Percentiles rank a stretch among this genome's conserved stretches.
These are phyloP conservation scores for Colletotrichum sp. DNA, from an alignment of 2,329 filamentous ascomycete genomes.

Conservation along the genomic window DNA sequence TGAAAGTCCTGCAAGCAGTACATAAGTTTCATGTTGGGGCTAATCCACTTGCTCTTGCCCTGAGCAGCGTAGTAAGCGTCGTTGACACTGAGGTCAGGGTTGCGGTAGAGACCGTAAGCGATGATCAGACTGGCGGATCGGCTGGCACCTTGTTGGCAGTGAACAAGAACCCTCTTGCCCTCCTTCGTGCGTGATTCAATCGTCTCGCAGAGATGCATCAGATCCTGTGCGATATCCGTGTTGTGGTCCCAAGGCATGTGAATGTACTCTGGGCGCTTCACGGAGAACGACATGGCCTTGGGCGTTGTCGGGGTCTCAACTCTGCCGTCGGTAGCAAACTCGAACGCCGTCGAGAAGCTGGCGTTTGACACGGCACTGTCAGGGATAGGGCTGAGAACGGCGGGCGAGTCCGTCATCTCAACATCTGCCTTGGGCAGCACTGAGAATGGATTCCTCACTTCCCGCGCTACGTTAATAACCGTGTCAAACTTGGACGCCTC, in stretches of 20 bases:
- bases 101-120: slow-evolving; percentile 82
- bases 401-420: slow-evolving; percentile 32
- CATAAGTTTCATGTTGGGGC: slow-evolving; percentile 90
- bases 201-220: slow-evolving; percentile 75
- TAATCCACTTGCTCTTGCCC: slow-evolving; percentile 84
- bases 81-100: slow-evolving; percentile 77
- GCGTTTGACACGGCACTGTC: slow-evolving; percentile 63
- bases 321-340: slow-evolving; percentile 48
- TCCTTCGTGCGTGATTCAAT: slow-evolving; percentile 76
- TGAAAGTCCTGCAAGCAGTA: slow-evolving; percentile 87
- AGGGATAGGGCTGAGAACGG: slow-evolving; percentile 49
- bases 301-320: slow-evolving; percentile 61
- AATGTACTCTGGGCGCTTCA: slow-evolving; percentile 76
- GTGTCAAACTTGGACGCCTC: slow-evolving; percentile 81
- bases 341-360: slow-evolving; percentile 66
- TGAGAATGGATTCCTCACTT: slow-evolving; percentile 78
- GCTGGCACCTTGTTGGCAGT: slow-evolving; percentile 87
- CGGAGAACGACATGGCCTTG: slow-evolving; percentile 49
- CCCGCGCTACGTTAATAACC: slow-evolving; percentile 83
- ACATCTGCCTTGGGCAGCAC: slow-evolving; percentile 31
- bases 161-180: slow-evolving; percentile 80
- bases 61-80: slow-evolving; percentile 85
- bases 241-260: slow-evolving; percentile 91
- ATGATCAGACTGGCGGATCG: slow-evolving; percentile 87
- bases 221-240: slow-evolving; percentile 80